Evolutionary conservation across 129 eudicot genomes (phyloP).

Genomic region (Dittrichia graveolens): DNA sequence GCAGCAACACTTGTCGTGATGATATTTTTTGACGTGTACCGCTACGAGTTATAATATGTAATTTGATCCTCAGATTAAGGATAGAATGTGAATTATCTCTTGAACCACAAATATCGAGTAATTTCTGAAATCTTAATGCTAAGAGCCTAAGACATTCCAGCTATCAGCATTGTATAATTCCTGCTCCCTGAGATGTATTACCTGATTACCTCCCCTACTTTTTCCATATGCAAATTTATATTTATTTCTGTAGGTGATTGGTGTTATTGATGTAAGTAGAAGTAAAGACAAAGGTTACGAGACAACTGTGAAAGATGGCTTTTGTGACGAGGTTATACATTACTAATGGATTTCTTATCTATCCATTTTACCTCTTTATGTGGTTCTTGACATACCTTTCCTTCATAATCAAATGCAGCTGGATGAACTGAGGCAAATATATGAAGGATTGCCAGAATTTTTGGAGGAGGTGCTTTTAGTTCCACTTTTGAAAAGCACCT

Average conservation of each 20-base stretch:
- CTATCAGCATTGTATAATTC: too few species aligned
- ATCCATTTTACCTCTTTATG: constrained; percentile 8
- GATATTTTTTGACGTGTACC: too few species aligned
- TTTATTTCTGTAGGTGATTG: constrained; percentile 65
- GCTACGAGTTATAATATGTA: too few species aligned
- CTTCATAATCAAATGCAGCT: constrained; percentile 49
- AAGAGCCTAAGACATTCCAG: too few species aligned
- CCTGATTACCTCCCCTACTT: too few species aligned
- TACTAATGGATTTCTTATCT: constrained; percentile 12
- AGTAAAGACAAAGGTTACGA: constrained; percentile 84
- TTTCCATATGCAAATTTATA: background rate
- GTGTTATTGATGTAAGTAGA: constrained; percentile 81
- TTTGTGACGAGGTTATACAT: constrained; percentile 81
- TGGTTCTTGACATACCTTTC: constrained; percentile 22
- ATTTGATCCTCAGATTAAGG: too few species aligned
- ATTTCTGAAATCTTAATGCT: too few species aligned
- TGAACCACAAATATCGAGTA: too few species aligned
- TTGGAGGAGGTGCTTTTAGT: constrained; percentile 72
- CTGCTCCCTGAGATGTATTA: too few species aligned
- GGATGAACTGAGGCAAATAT: constrained; percentile 97
- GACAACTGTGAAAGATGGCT: constrained; percentile 85
- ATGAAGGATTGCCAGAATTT: constrained; percentile 93
- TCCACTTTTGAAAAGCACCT: background rate
- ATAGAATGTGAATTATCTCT: too few species aligned
- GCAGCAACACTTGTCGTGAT: too few species aligned